These are phyloP conservation scores for Carpinus fangiana DNA, from an alignment of 306 rosid genomes.

Conservation along the genomic window DNA sequence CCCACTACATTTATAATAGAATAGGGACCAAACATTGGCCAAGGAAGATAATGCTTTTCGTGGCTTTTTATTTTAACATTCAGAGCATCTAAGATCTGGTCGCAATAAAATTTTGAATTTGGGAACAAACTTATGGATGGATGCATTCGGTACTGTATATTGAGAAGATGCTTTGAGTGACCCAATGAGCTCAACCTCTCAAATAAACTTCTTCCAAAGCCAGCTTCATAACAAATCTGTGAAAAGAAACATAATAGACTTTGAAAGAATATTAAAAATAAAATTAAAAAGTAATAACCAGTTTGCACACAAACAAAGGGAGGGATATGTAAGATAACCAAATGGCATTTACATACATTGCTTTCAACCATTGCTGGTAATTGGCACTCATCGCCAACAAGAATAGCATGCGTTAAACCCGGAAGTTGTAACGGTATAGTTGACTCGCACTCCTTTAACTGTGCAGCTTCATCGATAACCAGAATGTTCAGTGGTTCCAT, in stretches of 20 bases:
- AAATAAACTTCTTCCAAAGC: conserved; percentile 78
- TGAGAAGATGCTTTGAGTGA: conserved; percentile 55
- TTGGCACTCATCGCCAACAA: conserved; percentile 81
- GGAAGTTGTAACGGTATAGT: conserved; percentile 63
- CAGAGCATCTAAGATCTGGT: conserved; percentile 55
- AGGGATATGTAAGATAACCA: neutral
- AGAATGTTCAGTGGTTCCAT: conserved; percentile 49
- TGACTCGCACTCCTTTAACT: conserved; percentile 76
- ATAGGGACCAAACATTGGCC: conserved; percentile 70
- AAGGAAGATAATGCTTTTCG: conserved; percentile 49
- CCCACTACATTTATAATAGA: conserved; percentile 67
- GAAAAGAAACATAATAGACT: neutral
- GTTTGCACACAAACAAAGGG: neutral
- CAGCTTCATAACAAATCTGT: conserved; percentile 55
- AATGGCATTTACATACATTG: conserved; percentile 39
- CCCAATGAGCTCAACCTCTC: conserved; percentile 54
- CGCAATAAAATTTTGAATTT: conserved; percentile 52
- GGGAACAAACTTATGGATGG: conserved; percentile 76
- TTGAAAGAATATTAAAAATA: neutral
- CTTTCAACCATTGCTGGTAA: conserved; percentile 71
- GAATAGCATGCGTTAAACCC: conserved; percentile 52
- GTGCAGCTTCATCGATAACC: conserved; percentile 86
- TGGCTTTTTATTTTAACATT: conserved; percentile 46
- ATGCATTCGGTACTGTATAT: conserved; percentile 81
- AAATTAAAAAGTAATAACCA: neutral